Base-by-base conservation (phyloP, 345 rosid genomes). In the Eutrema heterophyllum region DNA sequence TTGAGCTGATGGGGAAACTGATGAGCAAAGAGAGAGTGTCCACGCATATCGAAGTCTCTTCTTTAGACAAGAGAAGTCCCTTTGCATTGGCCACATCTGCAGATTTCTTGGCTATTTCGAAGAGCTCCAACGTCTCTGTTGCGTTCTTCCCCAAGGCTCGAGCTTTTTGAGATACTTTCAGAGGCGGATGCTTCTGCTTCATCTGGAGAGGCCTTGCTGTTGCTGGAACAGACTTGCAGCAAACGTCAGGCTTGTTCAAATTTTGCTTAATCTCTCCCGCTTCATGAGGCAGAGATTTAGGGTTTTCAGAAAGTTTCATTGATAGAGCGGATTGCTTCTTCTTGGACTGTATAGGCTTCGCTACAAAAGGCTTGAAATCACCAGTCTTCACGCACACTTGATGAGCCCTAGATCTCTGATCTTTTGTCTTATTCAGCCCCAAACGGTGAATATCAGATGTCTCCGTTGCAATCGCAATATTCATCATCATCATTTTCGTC, bases 1-100 rank as follows among this genome's bases (percentile, higher is more conserved):
- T 27, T 0, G 52, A 21, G 39, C 40, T 29, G 9, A 68, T 68
- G 6, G 52, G 29, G 4, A 9, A 41, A 6, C 4, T 45, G 24
- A 14, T 45, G 18, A 4, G 63, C 2, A 68, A 27, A 41, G 51
- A 13, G 61, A 68, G 72, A 29, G 72, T 54, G 0, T 68, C 53
- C 0, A 68, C 30, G 7, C 72, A 68, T 7, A 68, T 40, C 2
- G 63, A 40, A 6, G 72, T 40, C 30, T 68, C 72, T 9, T 24
- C 7, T 29, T 18, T 68, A 27, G 52, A 6, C 12, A 11, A 2
- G 29, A 68, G 63, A 11, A 68, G 32, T 8, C 71, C 71, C 49
- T 38, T 67, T 1, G 71, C 26, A 3, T n/a, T 67, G 0, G 71
- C 60, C 49, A 9, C 58, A 24, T 67, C 71, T 12, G 71, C 71